phyloP scores from a whole-genome alignment of 495 filamentous ascomycete genomes.

The Xylaria sp. region DNA sequence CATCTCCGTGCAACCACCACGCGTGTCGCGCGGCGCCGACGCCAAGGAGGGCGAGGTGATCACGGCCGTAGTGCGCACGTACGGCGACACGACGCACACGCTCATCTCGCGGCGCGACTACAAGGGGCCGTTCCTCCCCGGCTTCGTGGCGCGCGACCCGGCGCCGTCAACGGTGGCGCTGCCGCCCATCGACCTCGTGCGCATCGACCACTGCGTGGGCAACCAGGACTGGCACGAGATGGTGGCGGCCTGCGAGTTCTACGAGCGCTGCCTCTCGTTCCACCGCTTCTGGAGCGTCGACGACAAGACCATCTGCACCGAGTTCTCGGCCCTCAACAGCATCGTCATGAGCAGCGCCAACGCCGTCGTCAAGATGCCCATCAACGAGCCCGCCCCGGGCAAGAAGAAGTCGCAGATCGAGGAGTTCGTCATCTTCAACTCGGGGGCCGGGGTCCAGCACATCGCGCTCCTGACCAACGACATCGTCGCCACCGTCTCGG shows the following conservation, averaged over 20 bases:
- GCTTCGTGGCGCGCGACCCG: slow-evolving; percentile 64
- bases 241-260: slow-evolving; percentile 84
- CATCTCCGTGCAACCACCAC: slow-evolving; percentile 64
- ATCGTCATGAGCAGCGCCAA: slow-evolving; percentile 89
- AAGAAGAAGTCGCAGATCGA: slow-evolving; percentile 90
- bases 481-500: slow-evolving; percentile 75
- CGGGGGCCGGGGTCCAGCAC: slow-evolving; percentile 87
- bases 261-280: slow-evolving; percentile 88
- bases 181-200: slow-evolving; percentile 69
- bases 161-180: slow-evolving; percentile 40
- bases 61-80: slow-evolving; percentile 80
- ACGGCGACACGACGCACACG: slow-evolving; percentile 92
- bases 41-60: slow-evolving; percentile 64
- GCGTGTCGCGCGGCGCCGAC: slow-evolving; percentile 47
- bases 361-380: slow-evolving; percentile 86
- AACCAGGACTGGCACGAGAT: slow-evolving; percentile 93
- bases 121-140: slow-evolving; percentile 78
- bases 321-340: slow-evolving; percentile 82
- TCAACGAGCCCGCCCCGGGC: slow-evolving; percentile 91
- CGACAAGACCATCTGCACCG: slow-evolving; percentile 84
- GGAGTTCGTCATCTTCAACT: slow-evolving; percentile 89
- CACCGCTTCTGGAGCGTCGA: slow-evolving; percentile 96
- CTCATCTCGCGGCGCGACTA: slow-evolving; percentile 74
- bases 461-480: slow-evolving; percentile 82
- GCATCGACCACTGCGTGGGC: slow-evolving; percentile 92